phyloP scores from a whole-genome alignment of 495 filamentous ascomycete species.

The Cryomyces minteri region DNA sequence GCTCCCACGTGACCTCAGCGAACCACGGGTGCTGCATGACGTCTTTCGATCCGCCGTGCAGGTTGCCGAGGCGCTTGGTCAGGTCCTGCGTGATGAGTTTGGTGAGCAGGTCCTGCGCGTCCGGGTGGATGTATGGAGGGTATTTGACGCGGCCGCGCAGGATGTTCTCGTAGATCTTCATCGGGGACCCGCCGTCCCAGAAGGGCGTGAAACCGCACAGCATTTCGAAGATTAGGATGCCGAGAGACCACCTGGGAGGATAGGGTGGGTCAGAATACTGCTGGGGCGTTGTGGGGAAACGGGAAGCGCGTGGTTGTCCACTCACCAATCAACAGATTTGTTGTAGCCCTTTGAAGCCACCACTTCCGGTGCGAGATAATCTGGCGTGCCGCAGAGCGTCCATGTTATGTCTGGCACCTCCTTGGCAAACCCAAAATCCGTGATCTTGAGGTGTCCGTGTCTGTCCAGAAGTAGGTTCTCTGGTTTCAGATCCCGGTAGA shows the following conservation, averaged over 20 bases:
- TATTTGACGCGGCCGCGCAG: slow-evolving; percentile 86
- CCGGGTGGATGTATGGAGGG: slow-evolving; percentile 82
- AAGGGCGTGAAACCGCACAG: slow-evolving; percentile 97
- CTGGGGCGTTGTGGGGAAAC: no score
- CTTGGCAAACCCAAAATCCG: slow-evolving; percentile 97
- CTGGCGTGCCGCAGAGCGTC: slow-evolving; percentile 97
- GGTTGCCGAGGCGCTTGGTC: slow-evolving; percentile 85
- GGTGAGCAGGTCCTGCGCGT: slow-evolving; percentile 81
- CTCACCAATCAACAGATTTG: slow-evolving; percentile 96
- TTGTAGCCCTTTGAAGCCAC: slow-evolving; percentile 97
- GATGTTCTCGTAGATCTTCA: slow-evolving; percentile 99
- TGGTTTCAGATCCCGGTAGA: slow-evolving; percentile 93
- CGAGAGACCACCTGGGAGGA: slow-evolving; percentile 74
- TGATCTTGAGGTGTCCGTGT: slow-evolving; percentile 95
- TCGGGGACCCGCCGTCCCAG: slow-evolving; percentile 91
- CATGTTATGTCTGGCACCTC: slow-evolving; percentile 97
- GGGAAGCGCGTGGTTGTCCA: not conserved
- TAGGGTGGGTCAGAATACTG: no score
- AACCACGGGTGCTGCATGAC: slow-evolving; percentile 96
- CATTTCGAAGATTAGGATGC: slow-evolving; percentile 99
- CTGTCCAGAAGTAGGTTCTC: slow-evolving; percentile 91
- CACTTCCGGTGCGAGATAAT: slow-evolving; percentile 94
- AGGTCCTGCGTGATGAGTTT: slow-evolving; percentile 87
- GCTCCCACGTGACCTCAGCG: slow-evolving; percentile 92
- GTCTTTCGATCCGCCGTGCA: slow-evolving; percentile 81